Evolutionary conservation across 345 rosid species (phyloP), one percentile per base, ranked within the genome.

Genomic region (Laguncularia racemosa): DNA sequence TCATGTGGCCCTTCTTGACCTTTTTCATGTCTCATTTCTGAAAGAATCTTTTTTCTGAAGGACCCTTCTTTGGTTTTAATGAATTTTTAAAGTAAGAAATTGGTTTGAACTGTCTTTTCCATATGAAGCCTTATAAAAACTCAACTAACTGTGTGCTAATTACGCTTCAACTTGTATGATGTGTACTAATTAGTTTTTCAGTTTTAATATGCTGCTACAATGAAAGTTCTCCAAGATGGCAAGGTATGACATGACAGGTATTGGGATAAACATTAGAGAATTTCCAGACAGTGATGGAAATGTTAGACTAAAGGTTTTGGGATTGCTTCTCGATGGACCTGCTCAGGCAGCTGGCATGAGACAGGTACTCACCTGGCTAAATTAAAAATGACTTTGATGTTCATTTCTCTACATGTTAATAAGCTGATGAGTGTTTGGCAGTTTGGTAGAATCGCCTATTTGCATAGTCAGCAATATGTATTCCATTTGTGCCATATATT

Each of bases 221-320:
- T 66, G 65, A 66, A 84, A 91, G 98, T 91, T 91, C 68, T 80
- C 98, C 65, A 92, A 81, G 89, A 88, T 92, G 96, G 95, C 87
- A 13, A 82, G 93, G 73, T 92, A 88, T 75, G 96, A 92, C 71
- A 81, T 92, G 64, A 78, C 82, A 28, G 98, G 98, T 66, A 77
- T 92, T 64, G 98, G 98, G 57, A 70, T 92, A 56, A 89, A 92
- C 86, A 82, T 92, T 65, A 78, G 90, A 85, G 98, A 92, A 72
- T 73, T 86, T 74, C 82, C 85, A n/a, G 88, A 81, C 50, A 77
- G 66, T 50, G 81, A 56, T 75, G 96, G 93, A 58, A 71, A 38
- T 56, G 77, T 72, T 38, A 92, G 75, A 66, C 56, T 92, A 75
- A 92, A 75, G 82, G 93, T 92, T 14, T 73, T 83, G 50, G 98